A percentile compares a stretch with the other conserved stretches of the same genome.
These are phyloP conservation scores for Neofusicoccum sp. DNA, from an alignment of 2,329 filamentous ascomycete species.

Conservation along the genomic window DNA sequence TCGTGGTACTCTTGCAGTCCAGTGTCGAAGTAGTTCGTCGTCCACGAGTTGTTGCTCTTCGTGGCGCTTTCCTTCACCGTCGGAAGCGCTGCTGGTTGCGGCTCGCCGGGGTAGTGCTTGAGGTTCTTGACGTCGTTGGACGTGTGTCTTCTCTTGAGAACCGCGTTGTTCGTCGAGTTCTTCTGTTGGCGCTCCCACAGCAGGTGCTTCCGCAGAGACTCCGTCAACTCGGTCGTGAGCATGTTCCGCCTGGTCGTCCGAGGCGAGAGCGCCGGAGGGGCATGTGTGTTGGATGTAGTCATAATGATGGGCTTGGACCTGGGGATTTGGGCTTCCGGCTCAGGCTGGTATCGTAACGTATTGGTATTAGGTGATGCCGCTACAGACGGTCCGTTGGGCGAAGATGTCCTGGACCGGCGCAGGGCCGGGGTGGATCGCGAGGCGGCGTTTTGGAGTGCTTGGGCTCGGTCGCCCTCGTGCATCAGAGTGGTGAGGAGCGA, in stretches of 20 bases:
- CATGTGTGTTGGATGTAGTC: slow-evolving; percentile 63
- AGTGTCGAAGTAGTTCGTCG: slow-evolving; percentile 75
- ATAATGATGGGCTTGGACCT: slow-evolving; percentile 79
- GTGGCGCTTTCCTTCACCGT: slow-evolving; percentile 51
- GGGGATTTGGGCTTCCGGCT: slow-evolving; percentile 57
- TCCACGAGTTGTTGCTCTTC: slow-evolving; percentile 71
- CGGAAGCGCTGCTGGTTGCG: slow-evolving; percentile 46
- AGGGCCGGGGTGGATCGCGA: slow-evolving; percentile 55
- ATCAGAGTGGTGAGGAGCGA: slow-evolving; percentile 90
- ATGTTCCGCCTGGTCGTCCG: slow-evolving; percentile 92
- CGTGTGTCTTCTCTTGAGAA: slow-evolving; percentile 78
- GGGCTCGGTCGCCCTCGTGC: slow-evolving; percentile 72
- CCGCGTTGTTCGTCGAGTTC: slow-evolving; percentile 82
- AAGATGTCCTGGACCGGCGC: slow-evolving; percentile 62
- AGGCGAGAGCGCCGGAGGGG: slow-evolving; percentile 76
- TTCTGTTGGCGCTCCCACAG: slow-evolving; percentile 96
- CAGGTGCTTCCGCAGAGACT: slow-evolving; percentile 85
- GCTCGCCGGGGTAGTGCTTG: slow-evolving; percentile 69
- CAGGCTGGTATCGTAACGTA: slow-evolving; percentile 34
- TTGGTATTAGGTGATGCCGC: slow-evolving; percentile 57
- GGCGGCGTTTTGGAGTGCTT: slow-evolving; percentile 66
- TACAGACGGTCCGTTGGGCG: slow-evolving; percentile 65
- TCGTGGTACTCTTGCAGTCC: slow-evolving; percentile 82
- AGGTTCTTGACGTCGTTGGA: slow-evolving; percentile 88
- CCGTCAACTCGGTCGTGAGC: slow-evolving; percentile 90